These are phyloP conservation scores for Oryza nivara DNA, from an alignment of 176 grass and related monocot genomes.

Conservation along the genomic window DNA sequence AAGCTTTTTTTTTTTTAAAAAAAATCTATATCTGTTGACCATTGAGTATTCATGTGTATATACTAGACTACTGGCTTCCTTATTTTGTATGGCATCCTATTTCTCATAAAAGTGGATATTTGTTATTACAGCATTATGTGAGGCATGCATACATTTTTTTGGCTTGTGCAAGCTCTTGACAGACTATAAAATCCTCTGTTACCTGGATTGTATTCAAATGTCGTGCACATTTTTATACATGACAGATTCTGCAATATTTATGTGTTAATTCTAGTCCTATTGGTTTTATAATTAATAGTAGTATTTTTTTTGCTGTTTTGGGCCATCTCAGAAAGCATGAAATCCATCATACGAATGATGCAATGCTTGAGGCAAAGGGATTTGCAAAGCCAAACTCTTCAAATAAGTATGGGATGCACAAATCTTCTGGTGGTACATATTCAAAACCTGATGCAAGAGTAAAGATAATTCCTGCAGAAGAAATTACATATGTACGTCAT, in stretches of 20 bases:
- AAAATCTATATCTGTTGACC: neutral
- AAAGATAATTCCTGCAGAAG: slow-evolving; percentile 62
- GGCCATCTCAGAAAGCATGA: neutral
- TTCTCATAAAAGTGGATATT: slow-evolving; percentile 1
- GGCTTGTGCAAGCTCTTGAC: neutral
- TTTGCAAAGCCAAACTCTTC: slow-evolving; percentile 8
- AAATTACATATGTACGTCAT: slow-evolving; percentile 46
- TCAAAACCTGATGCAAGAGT: slow-evolving; percentile 58
- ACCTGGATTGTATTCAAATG: slow-evolving; percentile 4
- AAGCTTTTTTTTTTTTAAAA: neutral
- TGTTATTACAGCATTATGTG: slow-evolving; percentile 1
- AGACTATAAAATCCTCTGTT: neutral
- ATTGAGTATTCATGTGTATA: neutral
- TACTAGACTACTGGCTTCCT: slow-evolving; percentile 8
- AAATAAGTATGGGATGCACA: slow-evolving; percentile 22
- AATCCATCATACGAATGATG: neutral
- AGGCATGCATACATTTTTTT: slow-evolving; percentile 17
- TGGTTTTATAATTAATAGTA: slow-evolving; percentile 20
- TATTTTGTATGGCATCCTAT: neutral
- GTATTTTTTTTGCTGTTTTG: slow-evolving; percentile 16
- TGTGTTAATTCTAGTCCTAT: slow-evolving; percentile 17
- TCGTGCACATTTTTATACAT: slow-evolving; percentile 2
- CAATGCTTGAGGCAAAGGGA: neutral
- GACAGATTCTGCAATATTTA: neutral
- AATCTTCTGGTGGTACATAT: slow-evolving; percentile 40